Evolutionary conservation across 2,329 filamentous ascomycete genomes (phyloP), one percentile per base, ranked within the genome.

Genomic region (Drechslerella coelobrocha): DNA sequence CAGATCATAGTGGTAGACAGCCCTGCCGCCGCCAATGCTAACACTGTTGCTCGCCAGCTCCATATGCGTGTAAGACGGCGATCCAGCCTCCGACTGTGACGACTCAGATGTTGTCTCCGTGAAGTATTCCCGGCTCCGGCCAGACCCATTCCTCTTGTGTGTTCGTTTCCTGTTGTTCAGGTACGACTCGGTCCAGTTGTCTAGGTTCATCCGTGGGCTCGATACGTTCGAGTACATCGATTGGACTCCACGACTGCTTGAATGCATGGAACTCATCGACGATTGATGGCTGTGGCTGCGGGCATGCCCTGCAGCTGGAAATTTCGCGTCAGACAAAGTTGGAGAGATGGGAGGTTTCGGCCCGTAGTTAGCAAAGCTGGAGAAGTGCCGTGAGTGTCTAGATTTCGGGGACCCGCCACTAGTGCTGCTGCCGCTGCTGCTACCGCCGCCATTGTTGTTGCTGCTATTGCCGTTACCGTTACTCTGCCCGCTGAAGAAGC

Each of bases 131-230:
- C 60, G 2, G 19, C 41, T 62, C n/a, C 59, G 54, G 12, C 59
- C 43, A 21, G 59, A 62, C 2, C 52, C 21, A 21, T 47, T 59
- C n/a, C 37, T 52, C 48, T 63, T 71, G 26, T 71, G 66, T 1
- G 52, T 53, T 24, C 53, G 57, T 17, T 54, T 59, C 37, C 66
- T 59, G 43, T 71, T 71, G 23, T 71, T 71, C 9, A 71, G n/a
- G 23, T 71, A 71, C 6, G 66, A 71, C 8, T 59, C 59, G 19
- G 66, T 71, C 66, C 66, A 71, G 43, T 63, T 71, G 31, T 71
- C 66, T 10, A 71, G 23, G 41, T 63, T 71, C 23, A 62, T 41
- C 21, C 59, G 50, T 47, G 66, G 66, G 23, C 66, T 71, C 31
- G 50, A 52, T 21, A 43, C 47, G 19, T 41, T 57, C 19, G 59